A percentile compares a stretch with the other conserved stretches of the same genome.
These are phyloP conservation scores for Cordyceps javanica DNA, from an alignment of 2,329 filamentous ascomycete species.

Conservation along the genomic window DNA sequence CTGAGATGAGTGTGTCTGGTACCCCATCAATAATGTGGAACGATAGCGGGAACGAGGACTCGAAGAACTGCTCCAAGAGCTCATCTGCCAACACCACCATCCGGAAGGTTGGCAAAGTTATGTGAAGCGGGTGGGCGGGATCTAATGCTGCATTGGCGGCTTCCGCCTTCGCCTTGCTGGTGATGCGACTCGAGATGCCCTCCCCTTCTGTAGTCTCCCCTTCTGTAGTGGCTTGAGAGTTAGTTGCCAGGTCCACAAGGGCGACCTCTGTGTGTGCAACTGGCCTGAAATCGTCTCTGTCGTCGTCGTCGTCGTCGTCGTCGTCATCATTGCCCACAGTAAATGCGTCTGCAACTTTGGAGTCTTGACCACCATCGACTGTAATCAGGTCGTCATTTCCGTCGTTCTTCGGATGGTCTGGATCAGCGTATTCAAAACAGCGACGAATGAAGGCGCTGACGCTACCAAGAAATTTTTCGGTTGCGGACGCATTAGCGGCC, in stretches of 20 bases:
- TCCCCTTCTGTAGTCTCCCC: slow-evolving; percentile 35
- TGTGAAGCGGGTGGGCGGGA: slow-evolving; percentile 86
- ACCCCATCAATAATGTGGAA: slow-evolving; percentile 76
- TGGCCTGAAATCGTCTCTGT: slow-evolving; percentile 31
- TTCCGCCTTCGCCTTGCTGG: slow-evolving; percentile 57
- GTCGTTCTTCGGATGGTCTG: slow-evolving; percentile 64
- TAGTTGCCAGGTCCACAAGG: not conserved
- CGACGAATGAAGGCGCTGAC: slow-evolving; percentile 93
- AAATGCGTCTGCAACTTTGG: slow-evolving; percentile 48
- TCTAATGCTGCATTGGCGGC: slow-evolving; percentile 86
- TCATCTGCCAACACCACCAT: slow-evolving; percentile 98
- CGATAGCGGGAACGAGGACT: slow-evolving; percentile 87
- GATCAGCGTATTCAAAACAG: slow-evolving; percentile 97
- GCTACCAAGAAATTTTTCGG: slow-evolving; percentile 85
- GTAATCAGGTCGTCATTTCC: slow-evolving; percentile 22
- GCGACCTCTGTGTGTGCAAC: not conserved
- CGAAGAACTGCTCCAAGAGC: slow-evolving; percentile 92
- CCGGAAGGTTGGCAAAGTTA: slow-evolving; percentile 93
- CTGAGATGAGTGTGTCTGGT: slow-evolving; percentile 24
- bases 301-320: slow-evolving; percentile 45
- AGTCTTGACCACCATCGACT: slow-evolving; percentile 23
- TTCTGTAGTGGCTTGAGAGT: slow-evolving; percentile 34
- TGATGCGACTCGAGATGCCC: slow-evolving; percentile 8
- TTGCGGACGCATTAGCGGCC: slow-evolving; percentile 55
- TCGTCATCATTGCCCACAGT: slow-evolving; percentile 70